Evolutionary conservation across 768 basidiomycete genomes (phyloP), one percentile per base, ranked within the genome.

Genomic region (Rhodocollybia butyracea): DNA sequence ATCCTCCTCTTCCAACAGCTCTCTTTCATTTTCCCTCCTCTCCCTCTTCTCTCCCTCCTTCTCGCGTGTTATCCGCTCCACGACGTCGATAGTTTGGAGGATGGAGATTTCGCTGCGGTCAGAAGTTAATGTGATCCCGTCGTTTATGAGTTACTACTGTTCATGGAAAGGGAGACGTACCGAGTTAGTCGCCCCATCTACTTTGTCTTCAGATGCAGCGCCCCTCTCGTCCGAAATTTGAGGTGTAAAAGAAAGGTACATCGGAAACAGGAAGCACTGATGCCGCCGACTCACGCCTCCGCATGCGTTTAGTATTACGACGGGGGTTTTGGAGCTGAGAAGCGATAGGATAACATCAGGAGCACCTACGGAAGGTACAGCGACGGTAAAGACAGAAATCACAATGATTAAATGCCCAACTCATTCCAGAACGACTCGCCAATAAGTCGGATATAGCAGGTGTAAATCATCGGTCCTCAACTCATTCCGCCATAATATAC

Each of bases 311-410:
- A 5, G 53, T 30, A 5, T n/a, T 12, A 10, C 31, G 13, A 4
- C 82, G 75, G 36, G 76, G 77, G 32, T 83, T 83, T 66, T 83
- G 82, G 51, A 83, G 82, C 82, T 83, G n/a, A n/a, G n/a, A n/a
- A n/a, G n/a, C n/a, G n/a, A n/a, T n/a, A n/a, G n/a, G n/a, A n/a
- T n/a, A n/a, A n/a, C n/a, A n/a, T n/a, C n/a, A n/a, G n/a, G n/a
- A n/a, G n/a, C n/a, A n/a, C n/a, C n/a, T n/a, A n/a, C n/a, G 15
- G 30, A 32, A 17, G n/a, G 19, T 30, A 21, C 15, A 21, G 31
- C 30, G 15, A 56, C 46, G 27, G 3, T 31, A 43, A 27, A 21
- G 21, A 36, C 10, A 29, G 38, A 21, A 26, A 27, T 82, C 81
- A 81, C 82, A 84, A 48, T 82, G 77, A 61, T 80, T 77, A 5